Evolutionary conservation across 805 yeast genomes (phyloP), one percentile per base, ranked within the genome.

Genomic region (Spathaspora gorwiae): DNA sequence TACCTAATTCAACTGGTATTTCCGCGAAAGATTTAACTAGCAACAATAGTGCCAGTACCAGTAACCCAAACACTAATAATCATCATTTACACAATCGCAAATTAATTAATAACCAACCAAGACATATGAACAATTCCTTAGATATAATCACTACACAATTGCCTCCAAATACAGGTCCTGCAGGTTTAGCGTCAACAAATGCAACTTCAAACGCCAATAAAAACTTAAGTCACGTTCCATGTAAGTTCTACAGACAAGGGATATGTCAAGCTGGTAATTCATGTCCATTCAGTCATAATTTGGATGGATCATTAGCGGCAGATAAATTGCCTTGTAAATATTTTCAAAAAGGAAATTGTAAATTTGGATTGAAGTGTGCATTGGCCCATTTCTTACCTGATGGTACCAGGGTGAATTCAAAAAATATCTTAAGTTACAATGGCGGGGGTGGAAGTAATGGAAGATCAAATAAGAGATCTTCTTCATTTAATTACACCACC

Each of bases 321-420:
- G 82, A 77, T 40, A 65, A 73, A 39, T 70, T 76, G 37, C 88
- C 90, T 6, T 92, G 99, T 74, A 90, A 90, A 72, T 92, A 90
- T 65, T 92, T 88, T 64, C 94, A 86, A 57, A 87, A 87, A 67
- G 98, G 98, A n/a, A 89, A 90, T 60, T 92, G 99, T 66, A 90
- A 90, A 66, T 92, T 92, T 64, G 99, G 99, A 4, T 71, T 80
- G 42, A 90, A 90, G 58, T 92, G 99, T 70, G 98, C 97, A 1
- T 77, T 92, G 57, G 96, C 95, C 6, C 99, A 92, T 66, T 76
- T 87, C 47, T 66, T 87, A 35, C 95, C 96, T 0, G 95, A 90
- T 56, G 96, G 97, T 1, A 78, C 89, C n/a, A 72, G 87, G 37
- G 84, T 87, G 14, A 87, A 86, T 57, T 77, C 79, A 6, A 65